Conservation (phyloP, 2,329 filamentous ascomycete genomes). For the Colletotrichum lupini region DNA sequence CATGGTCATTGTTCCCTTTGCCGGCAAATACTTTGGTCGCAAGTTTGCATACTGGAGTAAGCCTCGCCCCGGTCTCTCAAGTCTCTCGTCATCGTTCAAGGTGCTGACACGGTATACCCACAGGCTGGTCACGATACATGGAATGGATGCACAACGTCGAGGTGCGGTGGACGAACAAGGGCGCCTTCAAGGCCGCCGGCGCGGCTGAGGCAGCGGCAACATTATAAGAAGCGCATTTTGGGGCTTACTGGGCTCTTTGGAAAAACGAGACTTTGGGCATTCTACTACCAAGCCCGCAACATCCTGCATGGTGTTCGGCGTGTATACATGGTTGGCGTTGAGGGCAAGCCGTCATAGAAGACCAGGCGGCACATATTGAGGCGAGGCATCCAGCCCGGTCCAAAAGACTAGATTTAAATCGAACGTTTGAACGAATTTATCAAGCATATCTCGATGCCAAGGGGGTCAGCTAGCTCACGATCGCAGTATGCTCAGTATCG, state of each 20-base stretch:
- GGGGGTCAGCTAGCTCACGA: neutral
- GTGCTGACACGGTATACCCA: neutral
- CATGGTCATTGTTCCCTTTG: constrained; percentile 93
- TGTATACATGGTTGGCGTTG: constrained; percentile 30
- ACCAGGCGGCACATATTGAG: constrained; percentile 14
- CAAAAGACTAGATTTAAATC: constrained; percentile 4
- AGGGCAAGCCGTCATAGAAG: constrained; percentile 14
- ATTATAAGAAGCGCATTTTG: constrained; percentile 51
- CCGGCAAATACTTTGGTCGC: constrained; percentile 93
- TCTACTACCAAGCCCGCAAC: neutral
- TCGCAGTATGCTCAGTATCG: neutral
- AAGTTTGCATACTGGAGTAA: constrained; percentile 97
- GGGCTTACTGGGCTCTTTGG: neutral
- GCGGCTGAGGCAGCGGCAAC: constrained; percentile 69
- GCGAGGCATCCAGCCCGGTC: constrained; percentile 1
- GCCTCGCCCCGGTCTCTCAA: constrained; percentile 41
- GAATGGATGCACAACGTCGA: constrained; percentile 90
- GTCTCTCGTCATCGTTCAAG: neutral
- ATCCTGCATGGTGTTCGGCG: neutral
- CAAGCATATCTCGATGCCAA: neutral
- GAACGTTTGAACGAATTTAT: neutral
- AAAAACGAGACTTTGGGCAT: neutral
- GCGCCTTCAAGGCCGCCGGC: constrained; percentile 71
- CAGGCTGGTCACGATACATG: constrained; percentile 95
- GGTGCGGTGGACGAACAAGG: constrained; percentile 72